These are phyloP conservation scores for Maudiozyma barnettii DNA, from an alignment of 805 yeast species.

Conservation along the genomic window DNA sequence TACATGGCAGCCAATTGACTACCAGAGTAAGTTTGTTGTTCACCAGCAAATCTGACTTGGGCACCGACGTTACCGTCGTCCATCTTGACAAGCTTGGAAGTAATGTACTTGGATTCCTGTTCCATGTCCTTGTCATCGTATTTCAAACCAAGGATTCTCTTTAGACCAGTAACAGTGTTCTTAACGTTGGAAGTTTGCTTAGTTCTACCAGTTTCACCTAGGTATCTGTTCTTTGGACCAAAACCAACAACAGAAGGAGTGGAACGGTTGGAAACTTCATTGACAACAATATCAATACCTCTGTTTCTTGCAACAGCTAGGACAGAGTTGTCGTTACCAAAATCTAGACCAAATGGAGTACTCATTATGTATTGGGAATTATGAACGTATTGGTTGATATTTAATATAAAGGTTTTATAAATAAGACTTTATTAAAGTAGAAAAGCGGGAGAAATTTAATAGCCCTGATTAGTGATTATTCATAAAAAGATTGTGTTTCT, in stretches of 20 bases:
- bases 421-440: too few relatives aligned
- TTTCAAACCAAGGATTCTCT: constrained; percentile 81
- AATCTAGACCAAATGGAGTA: constrained; percentile 94
- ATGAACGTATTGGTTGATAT: not conserved
- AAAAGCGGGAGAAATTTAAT: not conserved
- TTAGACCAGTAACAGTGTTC: constrained; percentile 91
- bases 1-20: constrained; percentile 93
- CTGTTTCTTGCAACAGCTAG: constrained; percentile 96
- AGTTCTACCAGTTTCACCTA: constrained; percentile 93
- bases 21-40: constrained; percentile 69
- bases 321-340: constrained; percentile 90
- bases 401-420: too few relatives aligned
- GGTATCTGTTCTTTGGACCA: constrained; percentile 77
- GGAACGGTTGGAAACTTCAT: constrained; percentile 95
- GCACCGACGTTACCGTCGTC: constrained; percentile 71
- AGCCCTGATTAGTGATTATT: too few relatives aligned
- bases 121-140: constrained; percentile 68
- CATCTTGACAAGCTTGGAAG: constrained; percentile 61
- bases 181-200: constrained; percentile 95
- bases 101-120: constrained; percentile 63
- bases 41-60: constrained; percentile 75
- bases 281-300: constrained; percentile 96
- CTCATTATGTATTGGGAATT: constrained; percentile 47
- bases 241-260: constrained; percentile 92
- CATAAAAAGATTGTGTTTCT: too few relatives aligned